Evolutionary conservation across 768 basidiomycete species (phyloP), one percentile per base, ranked within the genome.

Genomic region (Mycena amicta): DNA sequence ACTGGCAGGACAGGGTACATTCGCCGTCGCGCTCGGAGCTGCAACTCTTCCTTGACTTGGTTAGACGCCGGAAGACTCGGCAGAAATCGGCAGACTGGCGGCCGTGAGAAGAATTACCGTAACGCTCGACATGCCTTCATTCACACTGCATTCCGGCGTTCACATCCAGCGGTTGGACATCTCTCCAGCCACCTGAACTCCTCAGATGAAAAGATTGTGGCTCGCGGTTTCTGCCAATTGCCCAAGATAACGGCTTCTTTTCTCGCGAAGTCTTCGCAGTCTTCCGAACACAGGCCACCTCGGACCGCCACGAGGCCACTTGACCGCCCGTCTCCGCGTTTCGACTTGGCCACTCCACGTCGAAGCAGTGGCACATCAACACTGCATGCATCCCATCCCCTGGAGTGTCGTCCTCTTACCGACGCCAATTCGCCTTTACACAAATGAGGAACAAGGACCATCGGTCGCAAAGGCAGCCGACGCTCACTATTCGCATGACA

Each of bases 21-120:
- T 49, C 47, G 47, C 25, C 47, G 47, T 49, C 47, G 47, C 22
- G 5, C 11, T 49, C 47, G 47, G 47, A 49, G 47, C 47, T 28
- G 26, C 12, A 49, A 49, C 20, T 49, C 47, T 49, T 49, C 47
- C 47, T 49, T 8, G 25, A 12, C n/a, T n/a, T n/a, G n/a, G n/a
- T n/a, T n/a, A n/a, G n/a, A n/a, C n/a, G n/a, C n/a, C n/a, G n/a
- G n/a, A n/a, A n/a, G n/a, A n/a, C 6, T 29, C 47, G 25, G 47
- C 22, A 27, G 47, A 8, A 6, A 49, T 28, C 47, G 47, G 47
- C 47, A 26, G 27, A 8, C 25, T 12, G 22, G 6, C 15, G 13
- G 33, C 18, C 33, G 33, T 37, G 33, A 18, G 33, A 37, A 37
- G 33, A 8, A 18, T 37, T 37, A 37, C 33, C 11, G 43, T 45